These are phyloP conservation scores for Nigrospora osmanthi DNA, from an alignment of 2,329 filamentous ascomycete genomes.

Conservation along the genomic window DNA sequence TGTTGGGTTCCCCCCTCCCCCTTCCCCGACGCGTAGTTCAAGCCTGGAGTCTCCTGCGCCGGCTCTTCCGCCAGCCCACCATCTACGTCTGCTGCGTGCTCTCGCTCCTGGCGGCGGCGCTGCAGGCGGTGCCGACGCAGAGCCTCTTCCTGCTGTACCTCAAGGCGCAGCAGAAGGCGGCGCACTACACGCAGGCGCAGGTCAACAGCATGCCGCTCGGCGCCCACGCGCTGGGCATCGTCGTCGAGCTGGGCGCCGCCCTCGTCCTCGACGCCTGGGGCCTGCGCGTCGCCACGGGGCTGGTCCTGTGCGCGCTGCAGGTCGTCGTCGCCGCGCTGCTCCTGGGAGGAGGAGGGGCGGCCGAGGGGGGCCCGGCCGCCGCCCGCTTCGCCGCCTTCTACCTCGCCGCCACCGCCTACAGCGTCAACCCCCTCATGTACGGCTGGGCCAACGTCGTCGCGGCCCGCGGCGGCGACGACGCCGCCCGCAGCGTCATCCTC, in stretches of 20 bases:
- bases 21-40: background rate
- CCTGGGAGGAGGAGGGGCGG: background rate
- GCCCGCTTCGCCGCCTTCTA: background rate
- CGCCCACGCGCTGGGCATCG: background rate
- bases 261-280: background rate
- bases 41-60: background rate
- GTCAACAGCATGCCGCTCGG: background rate
- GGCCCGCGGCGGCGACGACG: background rate
- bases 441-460: slow-evolving; percentile 1
- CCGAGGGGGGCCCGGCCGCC: background rate
- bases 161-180: background rate
- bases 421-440: background rate
- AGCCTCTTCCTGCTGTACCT: background rate
- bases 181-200: background rate
- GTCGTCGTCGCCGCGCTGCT: background rate
- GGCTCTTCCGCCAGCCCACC: background rate
- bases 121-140: background rate
- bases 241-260: background rate
- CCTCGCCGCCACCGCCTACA: background rate
- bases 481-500: background rate
- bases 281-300: background rate
- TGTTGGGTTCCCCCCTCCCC: background rate
- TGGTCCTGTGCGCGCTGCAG: background rate
- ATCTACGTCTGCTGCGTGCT: background rate
- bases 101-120: background rate